Evolutionary conservation across 345 rosid genomes (phyloP).

Genomic region (Citrus trifoliata): DNA sequence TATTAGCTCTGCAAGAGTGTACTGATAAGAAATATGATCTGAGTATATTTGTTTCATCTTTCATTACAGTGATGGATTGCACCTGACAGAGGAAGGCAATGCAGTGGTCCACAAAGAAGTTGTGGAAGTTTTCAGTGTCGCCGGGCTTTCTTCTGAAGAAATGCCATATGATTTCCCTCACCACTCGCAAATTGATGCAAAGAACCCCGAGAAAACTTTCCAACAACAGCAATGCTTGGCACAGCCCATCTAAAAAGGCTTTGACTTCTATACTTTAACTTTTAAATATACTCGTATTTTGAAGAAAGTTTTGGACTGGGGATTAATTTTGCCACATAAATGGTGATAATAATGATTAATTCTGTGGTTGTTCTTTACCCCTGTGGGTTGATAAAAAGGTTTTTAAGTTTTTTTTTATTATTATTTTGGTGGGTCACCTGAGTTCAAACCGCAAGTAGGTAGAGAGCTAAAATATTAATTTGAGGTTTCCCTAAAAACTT

Average conservation of each 20-base stretch:
- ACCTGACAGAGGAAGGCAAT: constrained; percentile 78
- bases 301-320: no score
- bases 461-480: no score
- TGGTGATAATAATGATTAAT: no score
- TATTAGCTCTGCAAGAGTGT: background rate
- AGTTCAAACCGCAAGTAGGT: no score
- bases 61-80: constrained; percentile 74
- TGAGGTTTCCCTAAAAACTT: no score
- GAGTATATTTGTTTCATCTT: background rate
- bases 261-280: background rate
- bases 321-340: no score
- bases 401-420: no score
- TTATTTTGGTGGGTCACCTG: no score
- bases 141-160: constrained; percentile 66
- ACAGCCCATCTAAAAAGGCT: constrained; percentile 6
- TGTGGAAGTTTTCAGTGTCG: constrained; percentile 49
- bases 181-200: constrained; percentile 58
- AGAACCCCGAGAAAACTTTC: constrained; percentile 69
- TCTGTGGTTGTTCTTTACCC: no score
- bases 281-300: background rate
- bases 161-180: constrained; percentile 87
- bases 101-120: constrained; percentile 61
- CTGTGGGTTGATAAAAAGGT: no score
- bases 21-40: constrained; percentile 3
- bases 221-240: constrained; percentile 34